Evolutionary conservation across 164 flowering plant species (phyloP).

Genomic region (Chimonanthus praecox): DNA sequence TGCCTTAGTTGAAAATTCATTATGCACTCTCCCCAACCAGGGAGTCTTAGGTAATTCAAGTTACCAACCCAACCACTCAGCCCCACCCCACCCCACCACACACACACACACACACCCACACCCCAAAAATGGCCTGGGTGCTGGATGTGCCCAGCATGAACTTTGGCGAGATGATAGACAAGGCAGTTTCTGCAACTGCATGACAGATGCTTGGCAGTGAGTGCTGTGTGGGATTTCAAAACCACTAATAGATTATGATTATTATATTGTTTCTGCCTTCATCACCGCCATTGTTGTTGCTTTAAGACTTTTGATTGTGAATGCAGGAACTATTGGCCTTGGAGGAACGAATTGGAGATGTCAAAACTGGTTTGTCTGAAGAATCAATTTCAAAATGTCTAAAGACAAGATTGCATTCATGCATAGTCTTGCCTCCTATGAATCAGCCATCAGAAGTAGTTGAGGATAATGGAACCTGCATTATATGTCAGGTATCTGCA

Average conservation of each 20-base stretch:
- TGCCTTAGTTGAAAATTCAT: too few relatives aligned
- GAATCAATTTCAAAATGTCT: slow-evolving; percentile 39
- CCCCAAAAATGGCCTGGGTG: not conserved
- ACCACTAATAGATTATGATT: not conserved
- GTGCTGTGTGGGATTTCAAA: not conserved
- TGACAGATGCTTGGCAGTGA: not conserved
- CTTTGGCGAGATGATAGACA: not conserved
- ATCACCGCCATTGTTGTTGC: not conserved
- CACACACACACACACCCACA: not conserved
- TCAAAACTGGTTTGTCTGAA: slow-evolving; percentile 67
- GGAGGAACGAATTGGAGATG: slow-evolving; percentile 76
- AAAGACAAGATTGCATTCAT: slow-evolving; percentile 39
- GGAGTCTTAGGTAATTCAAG: too few relatives aligned
- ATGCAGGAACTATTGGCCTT: slow-evolving; percentile 81
- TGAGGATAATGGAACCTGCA: slow-evolving; percentile 50
- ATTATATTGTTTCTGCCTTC: not conserved
- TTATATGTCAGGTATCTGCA: slow-evolving; percentile 70
- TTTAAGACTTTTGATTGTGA: not conserved
- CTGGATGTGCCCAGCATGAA: not conserved
- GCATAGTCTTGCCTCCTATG: slow-evolving; percentile 23
- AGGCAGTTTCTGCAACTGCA: not conserved
- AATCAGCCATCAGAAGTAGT: slow-evolving; percentile 29
- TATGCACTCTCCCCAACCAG: too few relatives aligned
- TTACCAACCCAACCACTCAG: not conserved
- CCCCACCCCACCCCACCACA: not conserved